Evolutionary conservation across 1,284 basidiomycete genomes (phyloP), one percentile per base, ranked within the genome.

Genomic region (Vanrija sp.): DNA sequence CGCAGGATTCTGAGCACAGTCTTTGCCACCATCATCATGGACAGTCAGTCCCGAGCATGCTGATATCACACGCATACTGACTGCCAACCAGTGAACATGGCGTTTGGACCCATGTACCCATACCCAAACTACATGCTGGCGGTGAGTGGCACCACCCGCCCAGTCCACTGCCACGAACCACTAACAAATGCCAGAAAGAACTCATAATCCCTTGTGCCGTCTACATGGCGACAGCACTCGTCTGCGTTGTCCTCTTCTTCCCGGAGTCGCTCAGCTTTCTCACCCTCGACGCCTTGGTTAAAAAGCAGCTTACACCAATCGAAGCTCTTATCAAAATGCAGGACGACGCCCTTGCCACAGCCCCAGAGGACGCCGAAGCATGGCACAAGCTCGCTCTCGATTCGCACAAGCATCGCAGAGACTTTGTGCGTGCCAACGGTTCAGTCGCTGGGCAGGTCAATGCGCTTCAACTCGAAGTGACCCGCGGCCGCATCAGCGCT

Each of bases 201-300:
- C 78, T 89, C 57, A 69, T 87, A 48, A 81, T 85, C 25, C 85
- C 87, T 0, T 79, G 83, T 0, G 69, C 77, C 1, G 82, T 79
- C 57, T 88, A 85, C 69, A 68, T 85, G 46, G 87, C 82, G 2
- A 82, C 86, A 43, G 86, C 83, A 0, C 53, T 86, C 23, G 78
- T 79, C 5, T 74, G 80, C 19, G 80, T 84, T 25, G 60, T 86
- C 16, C 66, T 89, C 38, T 78, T 90, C 57, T 91, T 90, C 68
- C 89, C 89, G 1, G 83, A 87, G 71, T 84, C 85, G 8, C 74
- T 89, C 55, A 85, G 84, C 55, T 84, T 86, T 60, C 73, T 72
- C 40, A 54, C 73, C 51, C 64, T 72, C 15, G 63, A 60, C 42
- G 57, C 55, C 3, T 58, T 75, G 1, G 62, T 70, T 54, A 61